These are phyloP conservation scores for Magnolia changhungtana DNA, from an alignment of 164 flowering plant genomes.

Conservation along the genomic window DNA sequence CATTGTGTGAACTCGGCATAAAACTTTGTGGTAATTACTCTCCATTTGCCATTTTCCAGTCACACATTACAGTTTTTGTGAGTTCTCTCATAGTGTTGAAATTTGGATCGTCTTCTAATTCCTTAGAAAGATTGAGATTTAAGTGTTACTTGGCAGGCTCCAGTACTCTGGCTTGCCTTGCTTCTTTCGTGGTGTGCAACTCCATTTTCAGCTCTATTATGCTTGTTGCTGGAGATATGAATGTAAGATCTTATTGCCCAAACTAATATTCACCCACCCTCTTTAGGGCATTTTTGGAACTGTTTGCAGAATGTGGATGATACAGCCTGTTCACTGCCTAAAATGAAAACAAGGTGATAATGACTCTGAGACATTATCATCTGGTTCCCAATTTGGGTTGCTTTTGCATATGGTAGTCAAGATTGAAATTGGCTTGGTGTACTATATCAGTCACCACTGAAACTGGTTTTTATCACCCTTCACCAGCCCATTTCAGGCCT, in stretches of 20 bases:
- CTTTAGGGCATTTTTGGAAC: not conserved
- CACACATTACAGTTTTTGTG: not conserved
- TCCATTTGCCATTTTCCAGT: not conserved
- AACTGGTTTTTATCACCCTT: too few relatives aligned
- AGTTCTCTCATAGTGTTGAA: not conserved
- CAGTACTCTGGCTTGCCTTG: conserved; percentile 52
- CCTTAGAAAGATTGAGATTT: not conserved
- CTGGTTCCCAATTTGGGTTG: not conserved
- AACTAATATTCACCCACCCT: not conserved
- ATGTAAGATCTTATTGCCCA: conserved; percentile 40
- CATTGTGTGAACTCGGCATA: conserved; percentile 49
- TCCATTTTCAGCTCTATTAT: conserved; percentile 49
- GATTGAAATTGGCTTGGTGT: not conserved
- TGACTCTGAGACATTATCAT: not conserved
- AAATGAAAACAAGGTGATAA: not conserved
- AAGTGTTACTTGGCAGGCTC: conserved; percentile 35
- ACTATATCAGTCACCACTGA: too few relatives aligned
- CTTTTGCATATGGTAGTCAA: not conserved
- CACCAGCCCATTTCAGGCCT: too few relatives aligned
- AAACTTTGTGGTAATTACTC: conserved; percentile 56
- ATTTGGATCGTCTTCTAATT: not conserved
- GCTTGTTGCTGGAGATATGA: conserved; percentile 38
- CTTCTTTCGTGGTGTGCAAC: conserved; percentile 53
- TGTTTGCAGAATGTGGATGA: not conserved
- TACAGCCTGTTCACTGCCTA: not conserved